These are phyloP conservation scores for Vachellia collinsii DNA, from an alignment of 306 rosid genomes.

Conservation along the genomic window DNA sequence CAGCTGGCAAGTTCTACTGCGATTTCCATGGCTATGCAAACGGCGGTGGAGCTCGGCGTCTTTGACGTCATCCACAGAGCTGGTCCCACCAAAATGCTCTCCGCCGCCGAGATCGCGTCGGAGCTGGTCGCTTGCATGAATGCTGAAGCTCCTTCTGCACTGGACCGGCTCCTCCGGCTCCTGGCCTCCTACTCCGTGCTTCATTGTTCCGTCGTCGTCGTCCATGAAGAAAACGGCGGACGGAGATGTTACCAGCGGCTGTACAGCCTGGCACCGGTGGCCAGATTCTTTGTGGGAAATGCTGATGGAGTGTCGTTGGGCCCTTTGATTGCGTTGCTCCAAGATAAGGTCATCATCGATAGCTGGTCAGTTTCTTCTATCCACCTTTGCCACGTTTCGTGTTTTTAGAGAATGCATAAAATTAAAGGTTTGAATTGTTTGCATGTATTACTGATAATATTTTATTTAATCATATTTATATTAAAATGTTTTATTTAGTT, in stretches of 20 bases:
- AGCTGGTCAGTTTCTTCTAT: not conserved
- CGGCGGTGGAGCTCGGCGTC: not conserved
- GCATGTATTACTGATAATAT: too few species aligned
- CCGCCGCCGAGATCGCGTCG: constrained; percentile 34
- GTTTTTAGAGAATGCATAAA: too few species aligned
- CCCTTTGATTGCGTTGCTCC: not conserved
- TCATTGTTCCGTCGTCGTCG: constrained; percentile 8
- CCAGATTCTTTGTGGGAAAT: not conserved
- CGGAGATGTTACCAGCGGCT: not conserved
- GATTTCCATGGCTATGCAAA: not conserved
- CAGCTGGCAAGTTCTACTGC: not conserved
- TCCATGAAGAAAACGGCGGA: not conserved
- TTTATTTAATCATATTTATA: too few species aligned
- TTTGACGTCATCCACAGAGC: not conserved
- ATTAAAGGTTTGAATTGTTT: too few species aligned
- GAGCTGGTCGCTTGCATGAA: constrained; percentile 36
- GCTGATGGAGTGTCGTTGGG: not conserved
- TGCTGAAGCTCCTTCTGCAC: constrained; percentile 36
- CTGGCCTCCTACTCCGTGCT: constrained; percentile 48
- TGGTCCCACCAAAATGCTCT: not conserved
- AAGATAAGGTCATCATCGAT: not conserved
- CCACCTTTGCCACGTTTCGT: not conserved
- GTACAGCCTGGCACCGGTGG: not conserved
- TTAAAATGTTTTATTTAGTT: too few species aligned
- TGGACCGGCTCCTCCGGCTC: constrained; percentile 51